Evolutionary conservation across 176 grass and related monocot genomes (phyloP), one percentile per base, ranked within the genome.

Genomic region (Puccinellia tenuiflora): DNA sequence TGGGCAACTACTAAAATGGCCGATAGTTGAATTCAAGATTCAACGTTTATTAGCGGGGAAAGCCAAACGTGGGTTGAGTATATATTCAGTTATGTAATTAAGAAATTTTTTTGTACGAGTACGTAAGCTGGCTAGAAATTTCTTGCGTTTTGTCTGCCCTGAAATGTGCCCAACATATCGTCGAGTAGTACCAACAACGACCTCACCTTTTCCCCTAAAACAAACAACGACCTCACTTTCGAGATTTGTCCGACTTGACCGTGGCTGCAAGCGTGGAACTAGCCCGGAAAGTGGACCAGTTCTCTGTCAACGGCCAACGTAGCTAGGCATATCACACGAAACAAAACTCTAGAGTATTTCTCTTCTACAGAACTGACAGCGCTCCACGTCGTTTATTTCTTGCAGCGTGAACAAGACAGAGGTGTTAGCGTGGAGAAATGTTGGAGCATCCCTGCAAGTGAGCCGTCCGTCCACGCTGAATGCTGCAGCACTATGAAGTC

Each of bases 181-280:
- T 16, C 4, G 3, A 9, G 9, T 53, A 55, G 24, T 12, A 39
- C 14, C 15, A 57, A 48, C 46, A 48, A 20, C 50, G 81, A 80
- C 76, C 40, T 45, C 66, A 73, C 35, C 1, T 20, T 53, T 47
- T 16, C 45, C 13, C 14, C 45, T 16, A 47, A 47, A 16, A 14
- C n/a, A 47, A 57, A 59, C 46, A 68, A 14, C 59, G 55, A 26
- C 55, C 55, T 57, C 54, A 57, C 54, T 57, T 57, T 57, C 8
- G 28, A 22, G 17, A 60, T 24, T 39, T 55, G 0, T 30, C 66
- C 60, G 83, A 85, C 71, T 62, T 77, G 88, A 81, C 62, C 33
- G 21, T 9, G 68, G 51, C 26, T 43, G 56, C 0, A 16, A 57
- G 52, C 25, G 0, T 31, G 8, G 8, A 53, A 54, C 30, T 55